Conservation (phyloP, 2,329 filamentous ascomycete species). For the Hypoxylon sp. region DNA sequence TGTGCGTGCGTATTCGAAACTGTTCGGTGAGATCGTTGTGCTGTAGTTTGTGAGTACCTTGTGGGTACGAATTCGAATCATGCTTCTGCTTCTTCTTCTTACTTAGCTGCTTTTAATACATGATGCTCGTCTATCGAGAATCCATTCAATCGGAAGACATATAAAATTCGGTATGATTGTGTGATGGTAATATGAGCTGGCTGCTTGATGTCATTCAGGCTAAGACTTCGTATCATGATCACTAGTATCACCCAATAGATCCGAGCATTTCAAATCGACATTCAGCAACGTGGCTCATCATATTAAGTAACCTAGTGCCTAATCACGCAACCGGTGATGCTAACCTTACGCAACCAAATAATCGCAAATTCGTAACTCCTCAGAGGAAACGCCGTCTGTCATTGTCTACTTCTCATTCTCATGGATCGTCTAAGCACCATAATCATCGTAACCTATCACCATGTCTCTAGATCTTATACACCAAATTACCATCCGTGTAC, state of each 20-base stretch:
- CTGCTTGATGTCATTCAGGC: neutral
- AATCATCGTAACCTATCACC: conserved; percentile 25
- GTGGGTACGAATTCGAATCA: neutral
- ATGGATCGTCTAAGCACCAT: conserved; percentile 23
- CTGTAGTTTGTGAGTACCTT: neutral
- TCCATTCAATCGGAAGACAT: neutral
- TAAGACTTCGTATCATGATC: neutral
- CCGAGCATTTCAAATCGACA: neutral
- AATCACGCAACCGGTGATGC: neutral
- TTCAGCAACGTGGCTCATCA: conserved; percentile 30
- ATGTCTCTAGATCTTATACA: conserved; percentile 53
- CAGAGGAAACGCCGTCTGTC: conserved; percentile 20
- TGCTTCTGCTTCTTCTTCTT: neutral
- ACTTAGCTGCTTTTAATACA: neutral
- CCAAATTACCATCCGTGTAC: conserved; percentile 56
- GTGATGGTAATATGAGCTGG: neutral
- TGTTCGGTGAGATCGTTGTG: neutral
- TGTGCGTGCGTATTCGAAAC: neutral
- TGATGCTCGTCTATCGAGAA: neutral
- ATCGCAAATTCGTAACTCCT: conserved; percentile 12
- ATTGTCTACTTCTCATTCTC: conserved; percentile 12
- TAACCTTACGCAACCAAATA: neutral
- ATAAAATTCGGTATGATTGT: neutral
- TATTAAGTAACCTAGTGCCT: conserved; percentile 15
- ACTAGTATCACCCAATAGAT: neutral